Evolutionary conservation across 2,329 filamentous ascomycete genomes (phyloP).

Genomic region (Trichoderma oligosporum): DNA sequence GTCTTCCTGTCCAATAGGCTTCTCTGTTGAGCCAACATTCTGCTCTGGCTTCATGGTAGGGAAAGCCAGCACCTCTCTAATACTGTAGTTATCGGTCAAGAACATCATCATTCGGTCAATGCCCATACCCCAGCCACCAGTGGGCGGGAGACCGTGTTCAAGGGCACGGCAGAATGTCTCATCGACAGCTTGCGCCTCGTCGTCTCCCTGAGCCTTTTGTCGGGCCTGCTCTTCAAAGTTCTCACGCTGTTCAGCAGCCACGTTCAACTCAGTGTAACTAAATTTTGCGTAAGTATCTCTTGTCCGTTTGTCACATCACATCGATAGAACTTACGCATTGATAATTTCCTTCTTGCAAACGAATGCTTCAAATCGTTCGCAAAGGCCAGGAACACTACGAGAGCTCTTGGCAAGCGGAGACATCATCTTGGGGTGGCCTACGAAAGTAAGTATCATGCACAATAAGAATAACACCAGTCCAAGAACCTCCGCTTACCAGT

Average conservation of each 20-base stretch:
- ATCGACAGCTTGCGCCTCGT: constrained; percentile 93
- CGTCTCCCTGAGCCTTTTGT: constrained; percentile 94
- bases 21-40: constrained; percentile 20
- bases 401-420: constrained; percentile 95
- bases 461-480: not conserved
- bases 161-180: constrained; percentile 91
- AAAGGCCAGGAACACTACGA: constrained; percentile 74
- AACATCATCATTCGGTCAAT: constrained; percentile 95
- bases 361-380: constrained; percentile 96
- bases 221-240: constrained; percentile 85
- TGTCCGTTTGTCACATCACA: not conserved
- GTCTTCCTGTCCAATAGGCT: constrained; percentile 1
- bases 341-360: constrained; percentile 76
- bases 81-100: constrained; percentile 87
- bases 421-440: constrained; percentile 66
- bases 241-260: constrained; percentile 89
- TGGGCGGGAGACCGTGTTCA: constrained; percentile 88
- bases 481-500: constrained; percentile 34
- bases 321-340: constrained; percentile 57
- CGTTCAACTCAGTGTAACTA: constrained; percentile 83
- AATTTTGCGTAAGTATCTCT: not conserved
- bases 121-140: constrained; percentile 94
- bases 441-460: not conserved
- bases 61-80: constrained; percentile 94
- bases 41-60: constrained; percentile 94